A percentile compares a stretch with the other conserved stretches of the same genome.
Evolutionary conservation across 495 filamentous ascomycete genomes (phyloP).

Genomic region (Trichocladium uniseriatum): DNA sequence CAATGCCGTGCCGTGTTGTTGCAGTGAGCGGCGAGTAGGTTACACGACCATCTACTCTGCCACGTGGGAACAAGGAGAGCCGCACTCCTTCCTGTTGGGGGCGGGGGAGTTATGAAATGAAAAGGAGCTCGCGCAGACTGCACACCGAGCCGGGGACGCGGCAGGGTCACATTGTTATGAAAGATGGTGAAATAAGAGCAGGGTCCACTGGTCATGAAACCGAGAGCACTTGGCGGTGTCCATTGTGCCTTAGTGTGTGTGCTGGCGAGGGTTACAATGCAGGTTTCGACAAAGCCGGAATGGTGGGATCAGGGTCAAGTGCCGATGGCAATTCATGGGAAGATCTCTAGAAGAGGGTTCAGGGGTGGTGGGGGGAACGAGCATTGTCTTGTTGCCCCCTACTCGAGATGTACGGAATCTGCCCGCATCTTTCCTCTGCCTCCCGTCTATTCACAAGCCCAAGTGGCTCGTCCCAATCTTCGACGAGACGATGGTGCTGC

Average conservation of each 20-base stretch:
- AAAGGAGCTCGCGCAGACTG: not conserved
- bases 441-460: no score
- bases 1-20: no score
- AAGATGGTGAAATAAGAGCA: not conserved
- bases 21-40: no score
- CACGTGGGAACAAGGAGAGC: not conserved
- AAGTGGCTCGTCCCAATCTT: no score
- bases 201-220: no score
- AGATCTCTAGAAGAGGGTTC: no score
- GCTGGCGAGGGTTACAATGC: not conserved
- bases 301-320: not conserved
- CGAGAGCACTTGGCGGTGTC: not conserved
- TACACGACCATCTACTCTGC: no score
- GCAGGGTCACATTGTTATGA: conserved; percentile 1
- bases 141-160: not conserved
- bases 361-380: no score
- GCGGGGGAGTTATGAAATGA: not conserved
- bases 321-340: not conserved
- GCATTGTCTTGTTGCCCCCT: no score
- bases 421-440: no score
- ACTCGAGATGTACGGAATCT: no score
- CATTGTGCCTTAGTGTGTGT: conserved; percentile 1
- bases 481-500: no score
- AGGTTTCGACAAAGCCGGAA: not conserved
- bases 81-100: not conserved